Percentiles rank a stretch among this genome's conserved stretches.
phyloP scores from a whole-genome alignment of 345 rosid species.

The Fremontodendron californicum region DNA sequence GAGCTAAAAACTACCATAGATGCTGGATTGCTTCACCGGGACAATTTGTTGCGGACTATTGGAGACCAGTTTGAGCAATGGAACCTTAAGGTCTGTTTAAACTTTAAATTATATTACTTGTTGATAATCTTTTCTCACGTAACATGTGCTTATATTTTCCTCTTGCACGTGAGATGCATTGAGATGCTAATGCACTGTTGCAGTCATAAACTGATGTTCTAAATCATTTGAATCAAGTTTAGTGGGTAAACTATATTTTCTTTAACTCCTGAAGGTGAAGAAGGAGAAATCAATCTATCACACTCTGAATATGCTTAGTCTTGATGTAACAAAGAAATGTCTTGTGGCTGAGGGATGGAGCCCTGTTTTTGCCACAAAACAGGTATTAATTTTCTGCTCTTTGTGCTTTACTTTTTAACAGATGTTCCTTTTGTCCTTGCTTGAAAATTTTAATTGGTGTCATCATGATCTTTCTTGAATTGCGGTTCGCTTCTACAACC shows the following conservation, averaged over 20 bases:
- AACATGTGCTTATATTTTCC: background rate
- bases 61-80: slow-evolving; percentile 78
- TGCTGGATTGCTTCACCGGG: slow-evolving; percentile 63
- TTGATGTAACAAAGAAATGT: slow-evolving; percentile 93
- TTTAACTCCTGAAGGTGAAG: slow-evolving; percentile 57
- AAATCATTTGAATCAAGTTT: background rate
- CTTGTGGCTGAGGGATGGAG: slow-evolving; percentile 97
- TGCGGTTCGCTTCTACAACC: background rate
- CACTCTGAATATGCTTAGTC: slow-evolving; percentile 92
- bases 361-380: slow-evolving; percentile 84
- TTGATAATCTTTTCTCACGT: slow-evolving; percentile 8
- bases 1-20: slow-evolving; percentile 78
- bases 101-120: slow-evolving; percentile 9
- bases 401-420: background rate
- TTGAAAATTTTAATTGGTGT: background rate
- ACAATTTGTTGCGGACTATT: slow-evolving; percentile 61
- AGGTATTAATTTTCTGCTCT: slow-evolving; percentile 38
- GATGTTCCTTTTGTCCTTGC: background rate
- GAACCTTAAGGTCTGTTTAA: slow-evolving; percentile 63
- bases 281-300: slow-evolving; percentile 89
- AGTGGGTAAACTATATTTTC: background rate
- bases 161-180: background rate
- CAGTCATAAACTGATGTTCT: background rate
- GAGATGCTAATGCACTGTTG: slow-evolving; percentile 3
- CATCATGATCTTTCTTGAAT: slow-evolving; percentile 3